Percentiles rank a stretch among this genome's conserved stretches.
Conservation (phyloP, 805 yeast species). For the Ogataea pilisensis region DNA sequence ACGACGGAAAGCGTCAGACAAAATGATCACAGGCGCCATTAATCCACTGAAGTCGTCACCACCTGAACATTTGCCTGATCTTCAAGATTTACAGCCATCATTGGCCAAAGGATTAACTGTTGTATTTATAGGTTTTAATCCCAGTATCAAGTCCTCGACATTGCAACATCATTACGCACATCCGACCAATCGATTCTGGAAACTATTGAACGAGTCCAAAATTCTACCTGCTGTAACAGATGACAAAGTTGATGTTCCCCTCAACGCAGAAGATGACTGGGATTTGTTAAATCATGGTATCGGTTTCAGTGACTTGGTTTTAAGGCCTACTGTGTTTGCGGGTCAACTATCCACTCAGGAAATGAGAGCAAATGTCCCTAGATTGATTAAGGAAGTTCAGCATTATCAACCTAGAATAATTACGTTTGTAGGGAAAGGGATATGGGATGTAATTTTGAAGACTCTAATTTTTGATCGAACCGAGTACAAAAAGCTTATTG, state of each 20-base stretch:
- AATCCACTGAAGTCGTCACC: background rate
- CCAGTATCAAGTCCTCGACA: conserved; percentile 58
- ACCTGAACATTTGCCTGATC: background rate
- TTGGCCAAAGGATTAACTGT: conserved; percentile 29
- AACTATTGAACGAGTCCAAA: conserved; percentile 49
- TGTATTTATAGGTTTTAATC: conserved; percentile 70
- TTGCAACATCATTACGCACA: conserved; percentile 74
- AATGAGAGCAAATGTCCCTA: conserved; percentile 50
- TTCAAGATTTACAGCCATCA: conserved; percentile 15
- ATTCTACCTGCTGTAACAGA: conserved; percentile 29
- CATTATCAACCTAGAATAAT: conserved; percentile 37
- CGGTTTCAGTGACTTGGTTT: conserved; percentile 71
- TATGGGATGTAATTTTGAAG: conserved; percentile 59
- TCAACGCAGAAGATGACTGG: conserved; percentile 18
- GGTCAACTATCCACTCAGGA: conserved; percentile 50
- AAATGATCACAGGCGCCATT: background rate
- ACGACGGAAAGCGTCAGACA: background rate
- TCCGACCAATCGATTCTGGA: conserved; percentile 65
- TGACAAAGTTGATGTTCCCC: background rate
- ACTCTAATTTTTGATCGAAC: conserved; percentile 22
- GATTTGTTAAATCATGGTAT: conserved; percentile 39
- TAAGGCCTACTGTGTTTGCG: conserved; percentile 58
- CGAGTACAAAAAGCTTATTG: conserved; percentile 18
- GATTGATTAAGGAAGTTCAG: conserved; percentile 43
- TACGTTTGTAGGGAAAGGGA: conserved; percentile 69